Percentiles rank a stretch among this genome's conserved stretches.
Conservation (phyloP, 2,329 filamentous ascomycete species). For the Waltergamsia citrina region DNA sequence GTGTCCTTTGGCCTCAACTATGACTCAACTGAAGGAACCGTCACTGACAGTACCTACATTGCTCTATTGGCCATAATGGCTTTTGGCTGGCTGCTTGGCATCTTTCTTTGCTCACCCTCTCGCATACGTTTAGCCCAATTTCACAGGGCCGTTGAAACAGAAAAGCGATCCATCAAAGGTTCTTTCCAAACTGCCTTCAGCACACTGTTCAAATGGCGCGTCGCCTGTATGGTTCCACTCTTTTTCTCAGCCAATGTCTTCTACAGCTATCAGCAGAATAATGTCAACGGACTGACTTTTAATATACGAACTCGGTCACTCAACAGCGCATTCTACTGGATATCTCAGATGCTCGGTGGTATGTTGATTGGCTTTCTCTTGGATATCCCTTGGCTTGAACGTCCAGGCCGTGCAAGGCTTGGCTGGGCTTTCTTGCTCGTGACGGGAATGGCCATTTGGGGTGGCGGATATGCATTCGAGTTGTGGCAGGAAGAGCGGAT, state of each 20-base stretch:
- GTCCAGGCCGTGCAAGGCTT: slow-evolving; percentile 33
- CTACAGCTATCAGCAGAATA: slow-evolving; percentile 47
- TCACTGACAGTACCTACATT: slow-evolving; percentile 39
- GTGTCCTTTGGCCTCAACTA: slow-evolving; percentile 34
- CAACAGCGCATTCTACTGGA: slow-evolving; percentile 45
- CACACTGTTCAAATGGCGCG: slow-evolving; percentile 31
- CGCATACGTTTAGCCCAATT: slow-evolving; percentile 28
- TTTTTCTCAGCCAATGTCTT: slow-evolving; percentile 48
- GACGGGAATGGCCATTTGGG: slow-evolving; percentile 44
- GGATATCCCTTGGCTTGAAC: slow-evolving; percentile 30
- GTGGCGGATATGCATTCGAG: slow-evolving; percentile 57
- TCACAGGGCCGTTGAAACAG: slow-evolving; percentile 22
- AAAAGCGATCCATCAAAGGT: slow-evolving; percentile 26
- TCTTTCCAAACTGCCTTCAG: slow-evolving; percentile 23
- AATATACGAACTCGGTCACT: slow-evolving; percentile 45
- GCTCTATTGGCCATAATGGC: slow-evolving; percentile 38
- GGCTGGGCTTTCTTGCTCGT: slow-evolving; percentile 36
- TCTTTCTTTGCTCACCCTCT: slow-evolving; percentile 37
- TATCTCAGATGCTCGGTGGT: slow-evolving; percentile 45
- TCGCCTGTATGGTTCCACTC: slow-evolving; percentile 38
- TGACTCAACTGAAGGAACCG: slow-evolving; percentile 25
- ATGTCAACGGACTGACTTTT: slow-evolving; percentile 44
- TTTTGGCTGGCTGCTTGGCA: slow-evolving; percentile 34
- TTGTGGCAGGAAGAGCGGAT: slow-evolving; percentile 36
- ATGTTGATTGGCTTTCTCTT: slow-evolving; percentile 34